phyloP scores from a whole-genome alignment of 805 yeast species.

The Isabelozyma gotoi region DNA sequence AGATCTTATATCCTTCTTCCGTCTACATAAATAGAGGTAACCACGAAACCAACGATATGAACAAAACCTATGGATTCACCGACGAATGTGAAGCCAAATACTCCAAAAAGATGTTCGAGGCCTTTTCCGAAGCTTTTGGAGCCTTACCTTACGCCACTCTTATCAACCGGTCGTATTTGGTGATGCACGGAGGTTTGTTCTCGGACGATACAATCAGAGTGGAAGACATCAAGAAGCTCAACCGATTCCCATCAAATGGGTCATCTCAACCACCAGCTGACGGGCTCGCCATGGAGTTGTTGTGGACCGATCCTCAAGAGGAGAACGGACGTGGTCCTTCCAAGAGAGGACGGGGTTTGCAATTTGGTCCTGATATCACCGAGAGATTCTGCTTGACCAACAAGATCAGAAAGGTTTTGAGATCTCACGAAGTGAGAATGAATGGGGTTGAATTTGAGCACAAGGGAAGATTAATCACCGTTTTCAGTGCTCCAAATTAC shows the following conservation, averaged over 20 bases:
- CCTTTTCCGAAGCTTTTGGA: slow-evolving; percentile 84
- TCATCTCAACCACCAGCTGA: slow-evolving; percentile 81
- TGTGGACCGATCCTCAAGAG: slow-evolving; percentile 96
- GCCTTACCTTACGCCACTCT: slow-evolving; percentile 83
- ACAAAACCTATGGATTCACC: slow-evolving; percentile 92
- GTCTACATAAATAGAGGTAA: slow-evolving; percentile 88
- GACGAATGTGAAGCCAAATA: slow-evolving; percentile 94
- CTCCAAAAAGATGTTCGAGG: slow-evolving; percentile 71
- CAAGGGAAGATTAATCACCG: slow-evolving; percentile 81
- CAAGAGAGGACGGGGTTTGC: slow-evolving; percentile 93
- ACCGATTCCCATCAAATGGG: slow-evolving; percentile 56
- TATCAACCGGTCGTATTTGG: slow-evolving; percentile 74
- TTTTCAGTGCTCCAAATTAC: slow-evolving; percentile 97
- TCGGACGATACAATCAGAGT: slow-evolving; percentile 71
- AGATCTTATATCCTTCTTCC: slow-evolving; percentile 68
- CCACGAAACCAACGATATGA: slow-evolving; percentile 97
- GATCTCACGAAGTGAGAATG: slow-evolving; percentile 96
- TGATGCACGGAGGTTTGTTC: slow-evolving; percentile 95
- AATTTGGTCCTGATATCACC: slow-evolving; percentile 96
- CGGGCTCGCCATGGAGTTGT: slow-evolving; percentile 92
- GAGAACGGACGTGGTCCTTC: slow-evolving; percentile 79
- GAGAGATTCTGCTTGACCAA: slow-evolving; percentile 71
- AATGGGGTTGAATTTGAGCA: slow-evolving; percentile 89
- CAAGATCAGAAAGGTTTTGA: slow-evolving; percentile 71
- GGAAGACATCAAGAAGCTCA: slow-evolving; percentile 68